Conservation (phyloP, 2,329 filamentous ascomycete genomes). For the Pezicula radicicola region DNA sequence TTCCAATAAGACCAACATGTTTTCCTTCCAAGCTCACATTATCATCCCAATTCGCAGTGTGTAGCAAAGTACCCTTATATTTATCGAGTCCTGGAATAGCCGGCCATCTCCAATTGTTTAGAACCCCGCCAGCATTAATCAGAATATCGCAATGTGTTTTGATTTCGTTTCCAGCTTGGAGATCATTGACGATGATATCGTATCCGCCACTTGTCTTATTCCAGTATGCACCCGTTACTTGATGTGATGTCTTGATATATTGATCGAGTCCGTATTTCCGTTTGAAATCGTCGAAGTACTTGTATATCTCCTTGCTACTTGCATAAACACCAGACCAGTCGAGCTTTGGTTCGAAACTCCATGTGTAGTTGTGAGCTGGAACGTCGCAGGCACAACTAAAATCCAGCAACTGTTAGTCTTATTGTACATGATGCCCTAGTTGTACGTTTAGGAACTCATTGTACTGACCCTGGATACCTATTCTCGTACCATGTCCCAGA, state of each 20-base stretch:
- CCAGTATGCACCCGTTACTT: slow-evolving; percentile 50
- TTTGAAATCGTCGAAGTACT: slow-evolving; percentile 48
- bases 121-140: slow-evolving; percentile 16
- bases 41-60: slow-evolving; percentile 43
- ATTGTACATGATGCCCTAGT: slow-evolving; percentile 32
- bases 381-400: slow-evolving; percentile 48
- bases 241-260: slow-evolving; percentile 53
- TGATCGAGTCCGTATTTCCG: slow-evolving; percentile 50
- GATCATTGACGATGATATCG: slow-evolving; percentile 38
- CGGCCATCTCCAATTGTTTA: slow-evolving; percentile 49
- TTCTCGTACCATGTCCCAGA: slow-evolving; percentile 52
- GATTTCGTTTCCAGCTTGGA: slow-evolving; percentile 27
- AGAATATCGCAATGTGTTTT: slow-evolving; percentile 15
- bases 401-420: slow-evolving; percentile 26
- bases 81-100: slow-evolving; percentile 38
- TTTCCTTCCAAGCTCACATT: slow-evolving; percentile 34
- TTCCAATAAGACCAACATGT: slow-evolving; percentile 41
- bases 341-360: slow-evolving; percentile 54
- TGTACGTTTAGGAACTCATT: neutral
- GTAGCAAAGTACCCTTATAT: slow-evolving; percentile 39
- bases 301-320: slow-evolving; percentile 53
- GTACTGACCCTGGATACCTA: slow-evolving; percentile 35
- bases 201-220: slow-evolving; percentile 46
- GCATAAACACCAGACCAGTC: slow-evolving; percentile 56
- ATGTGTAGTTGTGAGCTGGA: slow-evolving; percentile 52